A percentile compares a stretch with the other conserved stretches of the same genome.
These are phyloP conservation scores for Tuber microsphaerosporum DNA, from an alignment of 495 filamentous ascomycete genomes.

Conservation along the genomic window DNA sequence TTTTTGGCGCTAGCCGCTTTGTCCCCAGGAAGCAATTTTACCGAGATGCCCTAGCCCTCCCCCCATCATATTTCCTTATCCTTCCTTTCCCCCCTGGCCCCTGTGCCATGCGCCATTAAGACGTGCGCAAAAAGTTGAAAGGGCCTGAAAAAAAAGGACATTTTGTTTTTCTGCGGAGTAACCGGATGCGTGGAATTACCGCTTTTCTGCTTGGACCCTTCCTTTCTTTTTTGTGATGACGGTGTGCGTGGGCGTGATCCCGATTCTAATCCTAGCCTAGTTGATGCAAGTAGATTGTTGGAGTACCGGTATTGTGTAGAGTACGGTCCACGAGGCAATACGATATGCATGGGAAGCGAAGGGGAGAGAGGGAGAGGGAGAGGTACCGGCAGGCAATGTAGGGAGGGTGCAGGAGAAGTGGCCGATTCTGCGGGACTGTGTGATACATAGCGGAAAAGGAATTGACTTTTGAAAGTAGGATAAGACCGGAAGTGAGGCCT, in stretches of 20 bases:
- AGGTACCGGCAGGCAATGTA: background rate
- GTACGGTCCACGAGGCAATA: background rate
- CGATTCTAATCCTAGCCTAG: background rate
- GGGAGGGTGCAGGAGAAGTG: background rate
- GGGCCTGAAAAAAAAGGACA: background rate
- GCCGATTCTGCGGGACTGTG: background rate
- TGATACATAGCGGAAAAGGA: background rate
- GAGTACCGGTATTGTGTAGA: background rate
- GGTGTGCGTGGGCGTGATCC: background rate
- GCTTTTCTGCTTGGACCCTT: background rate
- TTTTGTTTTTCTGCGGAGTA: background rate
- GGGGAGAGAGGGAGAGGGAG: background rate
- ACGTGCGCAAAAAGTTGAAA: background rate
- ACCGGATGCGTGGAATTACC: background rate
- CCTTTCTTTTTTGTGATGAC: background rate
- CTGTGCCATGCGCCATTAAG: conserved; percentile 1
- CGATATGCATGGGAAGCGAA: background rate
- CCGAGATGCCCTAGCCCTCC: conserved; percentile 58
- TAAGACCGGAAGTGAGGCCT: background rate
- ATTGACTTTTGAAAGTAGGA: background rate
- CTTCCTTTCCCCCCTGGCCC: conserved; percentile 35
- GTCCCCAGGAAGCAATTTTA: background rate
- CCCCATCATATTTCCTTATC: conserved; percentile 50
- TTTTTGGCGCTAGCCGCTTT: background rate
- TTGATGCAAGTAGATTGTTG: background rate